A percentile compares a stretch with the other conserved stretches of the same genome.
These are phyloP conservation scores for Verticillium tricorpus DNA, from an alignment of 2,329 filamentous ascomycete genomes.

Conservation along the genomic window DNA sequence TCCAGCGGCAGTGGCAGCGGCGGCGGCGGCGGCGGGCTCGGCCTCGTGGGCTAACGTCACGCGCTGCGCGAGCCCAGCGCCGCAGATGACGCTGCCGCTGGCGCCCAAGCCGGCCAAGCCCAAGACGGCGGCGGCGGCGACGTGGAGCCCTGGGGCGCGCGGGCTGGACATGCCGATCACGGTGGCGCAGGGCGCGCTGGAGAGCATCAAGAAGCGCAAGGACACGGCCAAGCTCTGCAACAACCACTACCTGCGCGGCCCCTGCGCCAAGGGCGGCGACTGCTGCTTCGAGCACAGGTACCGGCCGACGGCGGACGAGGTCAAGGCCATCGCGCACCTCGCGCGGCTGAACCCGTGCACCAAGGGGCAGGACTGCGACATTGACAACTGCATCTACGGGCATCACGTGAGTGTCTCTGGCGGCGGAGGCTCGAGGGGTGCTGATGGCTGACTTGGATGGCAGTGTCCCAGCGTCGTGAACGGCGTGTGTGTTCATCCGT, in stretches of 20 bases:
- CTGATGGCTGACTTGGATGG: background rate
- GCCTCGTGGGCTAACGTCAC: slow-evolving; percentile 37
- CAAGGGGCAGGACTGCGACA: slow-evolving; percentile 52
- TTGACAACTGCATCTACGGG: slow-evolving; percentile 57
- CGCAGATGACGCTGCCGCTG: slow-evolving; percentile 37
- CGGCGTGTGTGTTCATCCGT: slow-evolving; percentile 46
- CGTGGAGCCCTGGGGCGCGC: slow-evolving; percentile 50
- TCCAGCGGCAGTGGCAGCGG: slow-evolving; percentile 13
- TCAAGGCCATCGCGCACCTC: slow-evolving; percentile 50
- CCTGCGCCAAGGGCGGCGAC: slow-evolving; percentile 48
- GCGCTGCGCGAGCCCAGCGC: slow-evolving; percentile 36
- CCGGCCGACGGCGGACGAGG: slow-evolving; percentile 47
- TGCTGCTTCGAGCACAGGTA: slow-evolving; percentile 56
- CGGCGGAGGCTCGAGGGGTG: background rate
- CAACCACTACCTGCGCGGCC: slow-evolving; percentile 55
- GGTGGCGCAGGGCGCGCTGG: slow-evolving; percentile 40
- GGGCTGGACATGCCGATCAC: slow-evolving; percentile 50
- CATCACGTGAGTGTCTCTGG: slow-evolving; percentile 48
- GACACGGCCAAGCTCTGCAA: slow-evolving; percentile 56
- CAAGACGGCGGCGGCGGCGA: slow-evolving; percentile 19
- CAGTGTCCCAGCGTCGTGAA: slow-evolving; percentile 52
- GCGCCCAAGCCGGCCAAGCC: slow-evolving; percentile 21
- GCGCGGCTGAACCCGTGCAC: slow-evolving; percentile 55
- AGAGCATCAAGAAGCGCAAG: slow-evolving; percentile 52
- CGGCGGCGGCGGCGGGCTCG: slow-evolving; percentile 7